Evolutionary conservation across 2,329 filamentous ascomycete genomes (phyloP), one percentile per base, ranked within the genome.

Genomic region (Fusarium poae): DNA sequence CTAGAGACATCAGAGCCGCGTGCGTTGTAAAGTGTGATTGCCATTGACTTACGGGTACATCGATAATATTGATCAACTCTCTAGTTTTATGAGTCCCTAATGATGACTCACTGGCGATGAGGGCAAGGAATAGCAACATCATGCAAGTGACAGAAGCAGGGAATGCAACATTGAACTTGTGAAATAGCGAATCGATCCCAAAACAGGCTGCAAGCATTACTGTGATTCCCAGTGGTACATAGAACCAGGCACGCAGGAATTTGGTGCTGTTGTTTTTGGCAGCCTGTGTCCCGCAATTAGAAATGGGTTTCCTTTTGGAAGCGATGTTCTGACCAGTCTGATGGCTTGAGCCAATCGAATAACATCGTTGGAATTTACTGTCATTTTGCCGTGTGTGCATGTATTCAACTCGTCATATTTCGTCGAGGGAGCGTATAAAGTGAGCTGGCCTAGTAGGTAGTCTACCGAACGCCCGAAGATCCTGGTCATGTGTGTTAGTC

Each of bases 81-180:
- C 80, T 82, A 3, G 85, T 86, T 57, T 77, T 82, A 50, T 82
- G 78, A 37, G 82, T 81, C 10, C 86, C 86, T 20, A 89, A 65
- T 0, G 82, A 51, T 5, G 75, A 55, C 72, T 88, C 85, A 11
- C 78, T 82, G 1, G 81, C 55, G 10, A 88, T 78, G 13, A 89
- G 76, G 0, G 73, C 79, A 21, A 85, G 68, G 69, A 89, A 88
- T 4, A 89, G 76, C 11, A 87, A 64, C 43, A 89, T 77, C 68
- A 89, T 80, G 43, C 85, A 86, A 6, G 87, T 86, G 5, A 89
- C 87, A 3, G 86, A 88, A 4, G 87, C 84, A 1, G 87, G 87
- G 63, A 90, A 90, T 0, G 84, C 81, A 10, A 88, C 81, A 23
- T 80, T 79, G 56, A 82, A 81, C 10, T 84, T 74, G 15, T 78